These are phyloP conservation scores for Leptosphaerulina australis DNA, from an alignment of 2,329 filamentous ascomycete genomes.

Conservation along the genomic window DNA sequence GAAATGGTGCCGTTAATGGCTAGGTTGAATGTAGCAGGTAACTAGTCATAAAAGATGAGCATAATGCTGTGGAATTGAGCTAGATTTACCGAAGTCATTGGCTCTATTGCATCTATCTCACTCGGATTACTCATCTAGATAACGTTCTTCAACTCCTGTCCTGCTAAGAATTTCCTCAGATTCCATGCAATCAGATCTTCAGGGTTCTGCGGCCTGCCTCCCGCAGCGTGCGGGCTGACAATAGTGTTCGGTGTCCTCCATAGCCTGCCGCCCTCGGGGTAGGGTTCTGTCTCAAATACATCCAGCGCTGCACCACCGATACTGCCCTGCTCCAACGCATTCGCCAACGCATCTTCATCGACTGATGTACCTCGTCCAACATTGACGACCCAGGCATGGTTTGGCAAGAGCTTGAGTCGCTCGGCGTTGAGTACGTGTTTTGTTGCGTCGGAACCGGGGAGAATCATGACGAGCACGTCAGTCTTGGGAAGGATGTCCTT, in stretches of 20 bases:
- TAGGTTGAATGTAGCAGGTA: no score
- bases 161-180: slow-evolving; percentile 63
- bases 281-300: slow-evolving; percentile 76
- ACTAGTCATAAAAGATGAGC: no score
- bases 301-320: slow-evolving; percentile 79
- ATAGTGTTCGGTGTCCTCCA: slow-evolving; percentile 59
- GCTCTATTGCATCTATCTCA: no score
- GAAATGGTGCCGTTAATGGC: no score
- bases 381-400: slow-evolving; percentile 70
- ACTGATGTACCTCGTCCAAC: slow-evolving; percentile 78
- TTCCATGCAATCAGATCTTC: slow-evolving; percentile 67
- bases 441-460: slow-evolving; percentile 61
- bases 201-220: slow-evolving; percentile 65
- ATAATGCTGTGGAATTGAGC: no score
- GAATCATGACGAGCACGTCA: slow-evolving; percentile 67
- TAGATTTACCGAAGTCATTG: not conserved
- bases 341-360: slow-evolving; percentile 71
- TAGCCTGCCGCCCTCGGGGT: slow-evolving; percentile 56
- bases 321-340: slow-evolving; percentile 68
- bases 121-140: slow-evolving; percentile 46
- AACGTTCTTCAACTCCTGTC: slow-evolving; percentile 64
- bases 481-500: slow-evolving; percentile 61
- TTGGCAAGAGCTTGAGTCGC: slow-evolving; percentile 69
- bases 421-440: slow-evolving; percentile 62
- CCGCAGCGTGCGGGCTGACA: slow-evolving; percentile 64